phyloP scores from a whole-genome alignment of 495 filamentous ascomycete genomes.

The Trichocladium antarcticum region DNA sequence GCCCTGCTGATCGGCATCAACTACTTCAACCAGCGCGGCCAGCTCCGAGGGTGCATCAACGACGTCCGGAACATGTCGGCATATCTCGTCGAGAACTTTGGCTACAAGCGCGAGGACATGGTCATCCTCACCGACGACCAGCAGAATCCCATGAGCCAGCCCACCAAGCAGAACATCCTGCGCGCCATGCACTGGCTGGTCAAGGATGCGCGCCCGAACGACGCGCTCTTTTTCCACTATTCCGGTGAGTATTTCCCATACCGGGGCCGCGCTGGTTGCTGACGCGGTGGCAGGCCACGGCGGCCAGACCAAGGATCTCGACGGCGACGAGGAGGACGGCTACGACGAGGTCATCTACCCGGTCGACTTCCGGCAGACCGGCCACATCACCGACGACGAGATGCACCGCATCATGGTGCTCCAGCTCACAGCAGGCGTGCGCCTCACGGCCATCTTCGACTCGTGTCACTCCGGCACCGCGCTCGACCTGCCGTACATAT shows the following conservation, averaged over 20 bases:
- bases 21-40: conserved; percentile 87
- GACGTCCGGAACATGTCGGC: conserved; percentile 96
- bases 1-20: conserved; percentile 95
- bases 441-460: conserved; percentile 95
- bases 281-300: conserved; percentile 61
- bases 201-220: conserved; percentile 86
- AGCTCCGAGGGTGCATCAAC: conserved; percentile 92
- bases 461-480: conserved; percentile 98
- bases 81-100: conserved; percentile 83
- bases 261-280: neutral
- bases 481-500: conserved; percentile 92
- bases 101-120: conserved; percentile 95
- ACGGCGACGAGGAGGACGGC: conserved; percentile 89
- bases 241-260: conserved; percentile 51
- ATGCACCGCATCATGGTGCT: conserved; percentile 97
- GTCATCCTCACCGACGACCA: conserved; percentile 95
- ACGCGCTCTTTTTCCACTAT: conserved; percentile 97
- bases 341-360: conserved; percentile 98
- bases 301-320: conserved; percentile 89
- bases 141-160: conserved; percentile 92
- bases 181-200: conserved; percentile 98
- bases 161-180: conserved; percentile 90
- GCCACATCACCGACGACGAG: conserved; percentile 96
- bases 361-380: conserved; percentile 79
- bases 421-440: conserved; percentile 69